Percentiles rank a stretch among this genome's conserved stretches.
phyloP scores from a whole-genome alignment of 164 flowering plant genomes.

The Kingdonia uniflora region DNA sequence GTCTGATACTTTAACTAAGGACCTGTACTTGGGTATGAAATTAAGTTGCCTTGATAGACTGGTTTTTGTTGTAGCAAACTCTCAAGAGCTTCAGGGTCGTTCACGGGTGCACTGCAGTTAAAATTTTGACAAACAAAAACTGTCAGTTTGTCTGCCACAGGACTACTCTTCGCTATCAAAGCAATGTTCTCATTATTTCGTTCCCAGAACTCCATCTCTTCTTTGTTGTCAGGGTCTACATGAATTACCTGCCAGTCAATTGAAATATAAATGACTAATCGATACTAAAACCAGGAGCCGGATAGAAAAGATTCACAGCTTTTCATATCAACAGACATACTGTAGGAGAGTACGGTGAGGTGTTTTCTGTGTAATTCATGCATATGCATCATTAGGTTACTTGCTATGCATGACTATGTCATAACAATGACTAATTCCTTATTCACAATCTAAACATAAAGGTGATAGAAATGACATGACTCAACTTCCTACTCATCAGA shows the following conservation, averaged over 20 bases:
- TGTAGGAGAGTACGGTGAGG: too few relatives aligned
- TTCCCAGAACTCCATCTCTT: constrained; percentile 80
- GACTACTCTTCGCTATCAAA: constrained; percentile 45
- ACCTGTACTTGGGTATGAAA: too few relatives aligned
- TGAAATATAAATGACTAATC: not conserved
- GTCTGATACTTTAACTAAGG: too few relatives aligned
- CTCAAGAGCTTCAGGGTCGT: constrained; percentile 36
- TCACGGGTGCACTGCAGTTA: constrained; percentile 65
- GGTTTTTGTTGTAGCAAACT: constrained; percentile 30
- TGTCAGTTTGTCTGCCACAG: constrained; percentile 32
- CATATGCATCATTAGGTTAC: too few relatives aligned
- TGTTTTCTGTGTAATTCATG: too few relatives aligned
- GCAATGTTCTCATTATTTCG: constrained; percentile 40
- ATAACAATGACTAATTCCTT: too few relatives aligned
- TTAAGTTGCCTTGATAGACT: not conserved
- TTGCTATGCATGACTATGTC: too few relatives aligned
- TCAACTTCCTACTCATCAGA: too few relatives aligned
- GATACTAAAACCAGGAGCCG: not conserved
- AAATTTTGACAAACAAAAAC: constrained; percentile 84
- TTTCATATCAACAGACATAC: too few relatives aligned
- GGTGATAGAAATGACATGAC: too few relatives aligned
- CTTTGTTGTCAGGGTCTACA: constrained; percentile 46
- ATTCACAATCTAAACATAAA: not conserved
- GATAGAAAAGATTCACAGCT: too few relatives aligned
- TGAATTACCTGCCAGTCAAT: constrained; percentile 61